Base-by-base conservation (phyloP, 2,329 filamentous ascomycete genomes). In the Phaeosphaeriaceae sp. region DNA sequence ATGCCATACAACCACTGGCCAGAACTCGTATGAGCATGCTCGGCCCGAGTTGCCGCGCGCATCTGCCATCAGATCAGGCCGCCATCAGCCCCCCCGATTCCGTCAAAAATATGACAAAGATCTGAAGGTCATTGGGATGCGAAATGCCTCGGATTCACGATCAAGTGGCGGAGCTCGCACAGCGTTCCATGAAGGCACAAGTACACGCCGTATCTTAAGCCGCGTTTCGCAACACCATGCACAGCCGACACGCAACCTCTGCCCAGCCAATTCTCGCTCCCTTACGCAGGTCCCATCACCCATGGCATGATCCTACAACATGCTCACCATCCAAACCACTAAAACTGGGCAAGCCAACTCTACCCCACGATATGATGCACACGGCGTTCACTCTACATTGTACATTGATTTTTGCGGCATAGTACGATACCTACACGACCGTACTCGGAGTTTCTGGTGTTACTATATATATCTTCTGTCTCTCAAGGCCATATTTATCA, bases 1-100 rank as follows among this genome's bases (percentile, higher is more conserved):
- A 68, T 71, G 56, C 70, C 73, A 3, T 83, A 82, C 61, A 80
- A 81, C 57, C 72, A 76, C 49, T 80, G 75, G 72, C 76, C 77
- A 50, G 81, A 81, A 59, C 81, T 75, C 55, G 74, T 78, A 33
- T 80, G 70, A 76, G 46, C 45, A 21, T 20, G 12, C 11, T 16
- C 32, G 21, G 35, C 20, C 11, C 26, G 29, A n/a, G n/a, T 28
- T 16, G 42, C 16, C 34, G 12, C 28, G 6, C 20, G 18, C 28
- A 4, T 17, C 6, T 8, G 23, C 29, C 28, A 4, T 17, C 6
- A 11, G 23, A 17, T 36, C 33, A 44, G 32, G 35, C 40, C 32
- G 41, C 32, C 34, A 30, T 17, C 39, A 37, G 32, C 18, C 35
- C 50, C 52, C 38, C 40, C 33, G 38, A 41, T 20, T 42, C 16